phyloP scores from a whole-genome alignment of 2,329 filamentous ascomycete species.

The Chaetothyriales sp. region DNA sequence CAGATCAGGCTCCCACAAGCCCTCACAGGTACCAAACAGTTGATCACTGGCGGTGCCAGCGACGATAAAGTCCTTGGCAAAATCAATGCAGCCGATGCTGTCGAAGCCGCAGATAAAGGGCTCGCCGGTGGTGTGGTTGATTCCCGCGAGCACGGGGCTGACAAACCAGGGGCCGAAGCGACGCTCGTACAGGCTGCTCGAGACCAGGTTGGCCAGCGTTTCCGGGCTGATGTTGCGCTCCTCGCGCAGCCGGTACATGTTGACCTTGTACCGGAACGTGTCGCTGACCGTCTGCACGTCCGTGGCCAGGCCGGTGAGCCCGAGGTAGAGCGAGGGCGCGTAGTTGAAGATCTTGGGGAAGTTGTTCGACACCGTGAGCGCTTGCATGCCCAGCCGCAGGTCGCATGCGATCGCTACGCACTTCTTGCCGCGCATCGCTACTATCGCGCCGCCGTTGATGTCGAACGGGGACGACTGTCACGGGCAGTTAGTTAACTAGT shows the following conservation, averaged over 20 bases:
- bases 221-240: constrained; percentile 89
- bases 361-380: constrained; percentile 97
- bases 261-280: constrained; percentile 98
- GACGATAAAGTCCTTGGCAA: constrained; percentile 98
- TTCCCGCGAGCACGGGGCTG: constrained; percentile 80
- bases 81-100: constrained; percentile 98
- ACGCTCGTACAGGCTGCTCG: constrained; percentile 78
- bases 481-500: constrained; percentile 21
- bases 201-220: constrained; percentile 93
- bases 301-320: constrained; percentile 88
- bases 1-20: constrained; percentile 92
- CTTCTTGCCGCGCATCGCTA: constrained; percentile 99
- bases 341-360: constrained; percentile 99
- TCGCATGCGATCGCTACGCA: constrained; percentile 99
- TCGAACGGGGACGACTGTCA: constrained; percentile 75
- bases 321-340: constrained; percentile 77
- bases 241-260: constrained; percentile 98
- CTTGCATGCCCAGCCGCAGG: constrained; percentile 88
- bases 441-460: constrained; percentile 92
- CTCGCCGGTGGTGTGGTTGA: constrained; percentile 84
- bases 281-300: constrained; percentile 90
- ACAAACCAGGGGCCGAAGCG: constrained; percentile 96
- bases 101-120: constrained; percentile 99
- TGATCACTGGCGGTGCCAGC: constrained; percentile 92
- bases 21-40: constrained; percentile 96